These are phyloP conservation scores for Xerocomellus intermedius DNA, from an alignment of 768 basidiomycete genomes.

Conservation along the genomic window DNA sequence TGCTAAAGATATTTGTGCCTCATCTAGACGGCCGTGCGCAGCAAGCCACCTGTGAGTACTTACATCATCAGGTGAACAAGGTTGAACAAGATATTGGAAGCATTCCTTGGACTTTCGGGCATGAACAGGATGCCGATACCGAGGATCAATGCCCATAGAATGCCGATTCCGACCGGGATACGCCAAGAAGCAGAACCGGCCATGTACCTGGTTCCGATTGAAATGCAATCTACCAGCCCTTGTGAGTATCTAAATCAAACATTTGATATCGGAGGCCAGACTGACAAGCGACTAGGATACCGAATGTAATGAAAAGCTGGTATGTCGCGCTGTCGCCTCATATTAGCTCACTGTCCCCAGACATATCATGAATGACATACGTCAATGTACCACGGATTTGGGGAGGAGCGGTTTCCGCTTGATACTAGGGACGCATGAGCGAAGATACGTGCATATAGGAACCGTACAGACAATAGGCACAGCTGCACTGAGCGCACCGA, in stretches of 20 bases:
- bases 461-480: slow-evolving; percentile 52
- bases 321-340: slow-evolving; percentile 41
- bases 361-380: slow-evolving; percentile 5
- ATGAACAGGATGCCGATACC: slow-evolving; percentile 25
- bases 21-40: not conserved
- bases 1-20: slow-evolving; percentile 31
- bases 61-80: not conserved
- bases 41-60: not conserved
- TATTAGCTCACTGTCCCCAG: not conserved
- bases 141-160: slow-evolving; percentile 28
- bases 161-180: not conserved
- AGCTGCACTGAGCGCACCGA: slow-evolving; percentile 65
- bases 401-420: slow-evolving; percentile 70
- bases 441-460: not conserved
- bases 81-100: not conserved
- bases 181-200: not conserved
- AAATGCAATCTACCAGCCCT: slow-evolving; percentile 21
- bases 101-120: slow-evolving; percentile 51
- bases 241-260: not conserved
- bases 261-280: slow-evolving; percentile 2
- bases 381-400: slow-evolving; percentile 71
- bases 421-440: slow-evolving; percentile 41
- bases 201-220: not conserved
- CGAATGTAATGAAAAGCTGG: slow-evolving; percentile 67
- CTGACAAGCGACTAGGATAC: slow-evolving; percentile 65